phyloP scores from a whole-genome alignment of 1,139 yeast genomes.

The Williopsis jadinii region DNA sequence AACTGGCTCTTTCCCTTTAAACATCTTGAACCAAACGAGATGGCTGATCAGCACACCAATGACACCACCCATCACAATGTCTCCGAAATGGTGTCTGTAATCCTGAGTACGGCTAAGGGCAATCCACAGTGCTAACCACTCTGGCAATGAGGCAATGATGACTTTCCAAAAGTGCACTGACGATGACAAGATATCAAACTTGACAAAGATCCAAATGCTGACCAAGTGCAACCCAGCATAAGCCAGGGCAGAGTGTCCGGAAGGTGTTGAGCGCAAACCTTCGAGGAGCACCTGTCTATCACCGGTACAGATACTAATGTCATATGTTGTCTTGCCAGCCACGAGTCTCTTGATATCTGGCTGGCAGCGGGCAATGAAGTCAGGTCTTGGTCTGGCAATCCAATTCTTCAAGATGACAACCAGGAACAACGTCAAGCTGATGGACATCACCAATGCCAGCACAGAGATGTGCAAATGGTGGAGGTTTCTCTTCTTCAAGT shows the following conservation, averaged over 20 bases:
- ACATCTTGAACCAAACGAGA: conserved; percentile 40
- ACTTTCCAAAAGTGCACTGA: conserved; percentile 30
- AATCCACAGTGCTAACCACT: conserved; percentile 40
- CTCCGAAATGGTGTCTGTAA: conserved; percentile 71
- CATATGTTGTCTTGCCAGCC: conserved; percentile 34
- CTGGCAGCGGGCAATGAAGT: conserved; percentile 63
- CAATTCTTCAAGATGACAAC: conserved; percentile 59
- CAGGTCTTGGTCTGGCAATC: conserved; percentile 82
- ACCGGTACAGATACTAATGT: conserved; percentile 46
- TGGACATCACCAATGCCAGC: conserved; percentile 4
- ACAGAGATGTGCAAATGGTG: conserved; percentile 6
- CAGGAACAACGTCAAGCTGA: conserved; percentile 17
- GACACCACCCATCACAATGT: conserved; percentile 50
- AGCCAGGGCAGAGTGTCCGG: conserved; percentile 71
- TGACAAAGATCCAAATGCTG: conserved; percentile 46
- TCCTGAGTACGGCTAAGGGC: conserved; percentile 64
- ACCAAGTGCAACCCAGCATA: conserved; percentile 62
- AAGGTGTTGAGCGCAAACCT: conserved; percentile 76
- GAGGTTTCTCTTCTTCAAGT: conserved; percentile 5
- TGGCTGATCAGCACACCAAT: conserved; percentile 45
- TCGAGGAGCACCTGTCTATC: conserved; percentile 36
- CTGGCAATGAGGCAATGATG: conserved; percentile 28
- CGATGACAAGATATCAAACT: conserved; percentile 40
- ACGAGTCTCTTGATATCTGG: conserved; percentile 35
- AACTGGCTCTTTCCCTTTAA: conserved; percentile 19